These are phyloP conservation scores for Lentinula boryana DNA, from an alignment of 768 basidiomycete genomes.

Conservation along the genomic window DNA sequence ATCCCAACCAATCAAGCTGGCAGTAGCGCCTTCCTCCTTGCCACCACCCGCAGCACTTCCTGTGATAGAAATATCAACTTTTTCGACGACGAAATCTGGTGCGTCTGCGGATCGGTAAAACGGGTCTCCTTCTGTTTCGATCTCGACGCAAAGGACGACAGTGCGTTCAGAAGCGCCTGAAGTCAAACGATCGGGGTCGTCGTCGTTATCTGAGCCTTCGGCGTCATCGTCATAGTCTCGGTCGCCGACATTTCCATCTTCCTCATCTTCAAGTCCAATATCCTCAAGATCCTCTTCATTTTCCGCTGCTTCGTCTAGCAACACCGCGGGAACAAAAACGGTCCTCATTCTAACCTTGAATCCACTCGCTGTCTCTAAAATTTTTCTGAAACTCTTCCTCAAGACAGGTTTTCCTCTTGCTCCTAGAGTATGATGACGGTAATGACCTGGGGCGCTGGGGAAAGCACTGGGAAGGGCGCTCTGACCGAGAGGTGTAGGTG, in stretches of 20 bases:
- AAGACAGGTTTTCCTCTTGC: conserved; percentile 58
- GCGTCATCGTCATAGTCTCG: neutral
- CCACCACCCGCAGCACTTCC: conserved; percentile 38
- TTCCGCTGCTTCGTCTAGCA: conserved; percentile 28
- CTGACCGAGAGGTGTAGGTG: conserved; percentile 3
- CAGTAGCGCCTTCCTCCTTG: conserved; percentile 34
- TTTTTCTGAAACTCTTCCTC: conserved; percentile 81
- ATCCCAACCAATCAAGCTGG: conserved; percentile 48
- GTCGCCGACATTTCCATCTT: conserved; percentile 13
- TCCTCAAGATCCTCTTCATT: neutral
- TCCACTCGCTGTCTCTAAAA: conserved; percentile 72
- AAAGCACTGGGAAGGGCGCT: neutral
- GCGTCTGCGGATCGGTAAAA: neutral
- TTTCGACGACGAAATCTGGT: conserved; percentile 70
- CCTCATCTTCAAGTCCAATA: neutral
- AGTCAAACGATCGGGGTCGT: conserved; percentile 41
- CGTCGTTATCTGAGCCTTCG: conserved; percentile 21
- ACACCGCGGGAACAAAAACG: conserved; percentile 81
- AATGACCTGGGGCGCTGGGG: neutral
- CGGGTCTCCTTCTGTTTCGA: conserved; percentile 72
- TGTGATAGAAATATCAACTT: conserved; percentile 68
- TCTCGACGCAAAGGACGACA: conserved; percentile 85
- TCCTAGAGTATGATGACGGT: conserved; percentile 22
- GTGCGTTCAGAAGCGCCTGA: conserved; percentile 77
- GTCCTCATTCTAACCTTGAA: conserved; percentile 93